These are phyloP conservation scores for Trichoderma gamsii DNA, from an alignment of 495 filamentous ascomycete genomes.

Conservation along the genomic window DNA sequence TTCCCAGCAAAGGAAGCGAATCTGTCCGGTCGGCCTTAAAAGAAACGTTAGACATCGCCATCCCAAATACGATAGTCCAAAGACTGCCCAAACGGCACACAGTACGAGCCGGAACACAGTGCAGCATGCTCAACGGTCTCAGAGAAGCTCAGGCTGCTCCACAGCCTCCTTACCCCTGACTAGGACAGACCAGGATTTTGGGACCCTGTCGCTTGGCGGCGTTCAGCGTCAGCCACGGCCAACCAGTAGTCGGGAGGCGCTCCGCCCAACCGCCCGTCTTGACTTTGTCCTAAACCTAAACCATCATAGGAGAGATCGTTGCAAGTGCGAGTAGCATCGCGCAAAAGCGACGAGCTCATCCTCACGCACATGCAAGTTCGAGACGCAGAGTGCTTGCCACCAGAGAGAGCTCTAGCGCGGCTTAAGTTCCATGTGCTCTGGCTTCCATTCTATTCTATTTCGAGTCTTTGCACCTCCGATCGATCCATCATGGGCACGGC, in stretches of 20 bases:
- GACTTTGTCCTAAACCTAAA: not conserved
- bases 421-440: not conserved
- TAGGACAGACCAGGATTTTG: constrained; percentile 6
- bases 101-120: not conserved
- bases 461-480: not conserved
- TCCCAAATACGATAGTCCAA: not conserved
- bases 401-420: not conserved
- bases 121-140: constrained; percentile 1
- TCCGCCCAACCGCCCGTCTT: constrained; percentile 5
- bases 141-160: constrained; percentile 2
- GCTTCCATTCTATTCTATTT: not conserved
- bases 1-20: not conserved
- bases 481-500: constrained; percentile 1
- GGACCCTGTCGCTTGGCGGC: constrained; percentile 13
- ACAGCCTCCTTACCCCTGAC: constrained; percentile 13
- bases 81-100: not conserved
- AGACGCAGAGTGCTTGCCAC: not conserved
- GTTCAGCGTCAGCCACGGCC: constrained; percentile 4
- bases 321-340: not conserved
- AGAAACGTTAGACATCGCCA: not conserved
- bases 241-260: constrained; percentile 11
- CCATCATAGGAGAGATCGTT: constrained; percentile 11
- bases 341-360: not conserved
- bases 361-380: constrained; percentile 1
- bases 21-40: not conserved